Evolutionary conservation across 1,284 basidiomycete species (phyloP).

Genomic region (Abortiporus biennis): DNA sequence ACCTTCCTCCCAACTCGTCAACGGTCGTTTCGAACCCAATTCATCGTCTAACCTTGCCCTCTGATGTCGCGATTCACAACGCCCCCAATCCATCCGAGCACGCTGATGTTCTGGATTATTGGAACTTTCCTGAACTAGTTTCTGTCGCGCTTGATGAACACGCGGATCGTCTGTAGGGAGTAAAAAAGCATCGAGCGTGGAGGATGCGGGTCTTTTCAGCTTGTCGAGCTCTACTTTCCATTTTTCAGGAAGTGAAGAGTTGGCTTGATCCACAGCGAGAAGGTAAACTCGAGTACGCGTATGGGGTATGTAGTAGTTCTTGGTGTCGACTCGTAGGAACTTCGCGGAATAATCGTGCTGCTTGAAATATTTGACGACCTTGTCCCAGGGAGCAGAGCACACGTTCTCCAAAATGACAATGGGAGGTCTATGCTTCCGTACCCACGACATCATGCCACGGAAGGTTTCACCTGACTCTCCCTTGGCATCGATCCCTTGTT

Average conservation of each 20-base stretch:
- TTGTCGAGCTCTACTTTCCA: slow-evolving; percentile 71
- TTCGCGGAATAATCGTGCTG: slow-evolving; percentile 75
- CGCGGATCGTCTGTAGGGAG: slow-evolving; percentile 86
- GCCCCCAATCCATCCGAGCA: slow-evolving; percentile 84
- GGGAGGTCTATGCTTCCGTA: slow-evolving; percentile 80
- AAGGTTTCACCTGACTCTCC: slow-evolving; percentile 91
- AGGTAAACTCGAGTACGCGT: slow-evolving; percentile 89
- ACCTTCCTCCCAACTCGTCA: slow-evolving; percentile 95
- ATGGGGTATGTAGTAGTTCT: slow-evolving; percentile 92
- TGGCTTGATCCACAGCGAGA: slow-evolving; percentile 64
- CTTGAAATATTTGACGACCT: slow-evolving; percentile 73
- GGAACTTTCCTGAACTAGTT: slow-evolving; percentile 65
- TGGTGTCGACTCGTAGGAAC: slow-evolving; percentile 80
- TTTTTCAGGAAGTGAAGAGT: slow-evolving; percentile 53
- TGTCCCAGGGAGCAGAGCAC: slow-evolving; percentile 84
- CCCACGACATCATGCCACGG: slow-evolving; percentile 91
- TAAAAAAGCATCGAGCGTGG: slow-evolving; percentile 88
- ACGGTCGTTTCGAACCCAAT: slow-evolving; percentile 78
- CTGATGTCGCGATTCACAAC: slow-evolving; percentile 90
- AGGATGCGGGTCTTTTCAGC: slow-evolving; percentile 81
- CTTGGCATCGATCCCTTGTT: slow-evolving; percentile 82
- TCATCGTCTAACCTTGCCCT: slow-evolving; percentile 81
- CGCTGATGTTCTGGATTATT: slow-evolving; percentile 54
- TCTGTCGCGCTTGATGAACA: slow-evolving; percentile 84
- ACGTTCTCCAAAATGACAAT: slow-evolving; percentile 95